Conservation (phyloP, 116 monocot genomes). For the Iris pallida region DNA sequence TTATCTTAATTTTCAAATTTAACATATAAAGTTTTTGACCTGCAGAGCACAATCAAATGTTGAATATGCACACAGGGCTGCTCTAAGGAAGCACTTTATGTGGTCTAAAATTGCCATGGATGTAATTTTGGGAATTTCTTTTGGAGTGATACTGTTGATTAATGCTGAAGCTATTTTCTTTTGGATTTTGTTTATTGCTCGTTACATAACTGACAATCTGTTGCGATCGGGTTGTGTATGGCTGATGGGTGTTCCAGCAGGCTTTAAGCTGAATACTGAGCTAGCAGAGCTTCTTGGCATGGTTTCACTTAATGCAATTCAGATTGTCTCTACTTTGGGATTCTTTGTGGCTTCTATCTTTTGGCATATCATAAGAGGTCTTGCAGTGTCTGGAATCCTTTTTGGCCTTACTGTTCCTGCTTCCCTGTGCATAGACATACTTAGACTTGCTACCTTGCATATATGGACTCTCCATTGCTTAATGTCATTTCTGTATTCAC, state of each 20-base stretch:
- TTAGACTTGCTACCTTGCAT: slow-evolving; percentile 71
- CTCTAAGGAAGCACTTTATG: slow-evolving; percentile 51
- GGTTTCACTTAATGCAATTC: slow-evolving; percentile 80
- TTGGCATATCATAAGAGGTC: slow-evolving; percentile 23
- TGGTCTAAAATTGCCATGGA: slow-evolving; percentile 69
- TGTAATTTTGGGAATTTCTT: slow-evolving; percentile 50
- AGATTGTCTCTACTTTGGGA: slow-evolving; percentile 80
- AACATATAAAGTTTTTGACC: neutral
- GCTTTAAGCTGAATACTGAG: slow-evolving; percentile 93
- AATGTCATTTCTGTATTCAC: slow-evolving; percentile 69
- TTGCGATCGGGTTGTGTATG: slow-evolving; percentile 96
- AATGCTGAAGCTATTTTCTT: slow-evolving; percentile 31
- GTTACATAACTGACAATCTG: slow-evolving; percentile 49
- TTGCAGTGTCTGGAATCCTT: slow-evolving; percentile 54
- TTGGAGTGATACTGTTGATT: slow-evolving; percentile 40
- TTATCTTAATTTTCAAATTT: slow-evolving; percentile 5
- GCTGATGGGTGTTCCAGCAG: slow-evolving; percentile 98
- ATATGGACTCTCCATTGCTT: slow-evolving; percentile 52
- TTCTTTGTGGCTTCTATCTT: slow-evolving; percentile 42
- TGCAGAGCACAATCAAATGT: slow-evolving; percentile 57
- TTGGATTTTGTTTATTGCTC: slow-evolving; percentile 26
- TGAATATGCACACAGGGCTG: slow-evolving; percentile 61
- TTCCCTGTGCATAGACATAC: slow-evolving; percentile 69
- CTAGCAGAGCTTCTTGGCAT: slow-evolving; percentile 77
- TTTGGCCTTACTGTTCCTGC: slow-evolving; percentile 59